phyloP scores from a whole-genome alignment of 805 yeast genomes.

The Metschnikowia baotianmanensis region DNA sequence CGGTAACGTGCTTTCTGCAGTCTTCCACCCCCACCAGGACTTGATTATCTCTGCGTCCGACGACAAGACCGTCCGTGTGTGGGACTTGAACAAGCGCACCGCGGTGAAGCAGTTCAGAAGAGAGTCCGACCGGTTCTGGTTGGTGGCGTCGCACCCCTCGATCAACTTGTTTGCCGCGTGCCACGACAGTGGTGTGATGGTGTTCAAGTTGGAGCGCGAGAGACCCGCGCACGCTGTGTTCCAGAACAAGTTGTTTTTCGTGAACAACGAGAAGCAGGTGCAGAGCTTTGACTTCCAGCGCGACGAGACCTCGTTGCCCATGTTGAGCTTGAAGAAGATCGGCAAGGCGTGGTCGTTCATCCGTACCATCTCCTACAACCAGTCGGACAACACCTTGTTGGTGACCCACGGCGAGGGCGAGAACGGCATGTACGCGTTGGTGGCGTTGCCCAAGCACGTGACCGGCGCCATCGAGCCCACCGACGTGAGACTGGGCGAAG shows the following conservation, averaged over 20 bases:
- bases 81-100: constrained; percentile 94
- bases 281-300: constrained; percentile 71
- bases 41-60: constrained; percentile 90
- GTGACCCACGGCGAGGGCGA: constrained; percentile 77
- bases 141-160: constrained; percentile 81
- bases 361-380: constrained; percentile 84
- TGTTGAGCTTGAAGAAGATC: constrained; percentile 77
- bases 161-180: constrained; percentile 94
- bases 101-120: constrained; percentile 93
- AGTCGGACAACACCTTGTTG: constrained; percentile 83
- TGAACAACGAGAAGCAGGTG: constrained; percentile 82
- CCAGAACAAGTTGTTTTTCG: constrained; percentile 72
- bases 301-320: constrained; percentile 68
- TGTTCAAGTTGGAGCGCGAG: constrained; percentile 95
- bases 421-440: constrained; percentile 65
- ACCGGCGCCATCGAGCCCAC: constrained; percentile 93
- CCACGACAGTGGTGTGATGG: constrained; percentile 97
- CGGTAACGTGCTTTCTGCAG: constrained; percentile 82
- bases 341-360: constrained; percentile 87
- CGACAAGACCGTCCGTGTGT: constrained; percentile 92
- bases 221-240: constrained; percentile 82
- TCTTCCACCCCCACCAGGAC: constrained; percentile 93
- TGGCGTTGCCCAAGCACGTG: constrained; percentile 77
- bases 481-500: constrained; percentile 75
- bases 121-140: constrained; percentile 94